Base-by-base conservation (phyloP, 352 stramenopile species). In the Elongisporangium prolatum region DNA sequence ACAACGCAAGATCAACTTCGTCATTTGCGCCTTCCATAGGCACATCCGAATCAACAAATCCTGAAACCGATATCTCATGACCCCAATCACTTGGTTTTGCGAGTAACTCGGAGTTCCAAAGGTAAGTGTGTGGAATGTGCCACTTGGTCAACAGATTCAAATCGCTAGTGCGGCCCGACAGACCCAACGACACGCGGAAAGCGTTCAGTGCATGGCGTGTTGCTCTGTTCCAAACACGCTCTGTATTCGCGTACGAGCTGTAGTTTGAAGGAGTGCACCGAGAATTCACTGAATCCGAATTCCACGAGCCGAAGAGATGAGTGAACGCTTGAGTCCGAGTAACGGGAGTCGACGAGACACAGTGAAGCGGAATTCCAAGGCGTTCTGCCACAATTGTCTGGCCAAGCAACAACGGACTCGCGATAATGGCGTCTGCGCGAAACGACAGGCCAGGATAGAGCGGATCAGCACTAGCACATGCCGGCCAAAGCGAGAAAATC, bases 361-460 rank as follows among this genome's bases (percentile, higher is more conserved):
- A 89, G 21, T 92, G 83, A 24, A 92, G 47, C n/a, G 83, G 83
- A 4, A 92, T 67, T 9, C 83, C 83, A 11, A 92, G 78, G 11
- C 83, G 76, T 57, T 90, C 80, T 10, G 80, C 83, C 11, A 92
- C 77, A 24, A 77, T 69, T 0, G 64, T 69, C 21, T 89, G 80
- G 1, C 81, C 83, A 50, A 92, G 80, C 38, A 86, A 54, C 18
- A 84, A 71, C 22, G 80, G 80, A 52, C 90, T 74, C 16, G 78
- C 73, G 49, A 92, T 78, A 49, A 90, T 87, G n/a, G 69, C 70
- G 44, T 92, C 83, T 0, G 83, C 83, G 7, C 80, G 83, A 56
- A 90, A 92, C 44, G 71, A 49, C 14, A 70, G 59, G 0, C 74
- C 71, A 13, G 77, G 72, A 8, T 60, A 16, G 20, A 75, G 50